phyloP scores from a whole-genome alignment of 257 asterid species.

The Przewalskia tangutica region DNA sequence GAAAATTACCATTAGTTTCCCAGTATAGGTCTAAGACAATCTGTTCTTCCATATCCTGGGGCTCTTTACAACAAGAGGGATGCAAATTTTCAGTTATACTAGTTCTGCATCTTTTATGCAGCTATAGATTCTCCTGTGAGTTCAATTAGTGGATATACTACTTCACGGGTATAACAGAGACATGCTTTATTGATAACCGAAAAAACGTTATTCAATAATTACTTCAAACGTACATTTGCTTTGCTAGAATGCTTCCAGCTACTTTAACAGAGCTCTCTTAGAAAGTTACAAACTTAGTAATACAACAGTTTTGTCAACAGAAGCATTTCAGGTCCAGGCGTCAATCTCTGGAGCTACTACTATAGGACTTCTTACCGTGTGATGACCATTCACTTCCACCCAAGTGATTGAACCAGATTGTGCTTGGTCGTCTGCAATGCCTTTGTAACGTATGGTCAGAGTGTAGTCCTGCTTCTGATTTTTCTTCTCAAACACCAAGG shows the following conservation, averaged over 20 bases:
- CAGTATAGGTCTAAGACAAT: background rate
- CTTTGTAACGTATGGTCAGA: background rate
- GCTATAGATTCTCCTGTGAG: background rate
- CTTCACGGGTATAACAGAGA: background rate
- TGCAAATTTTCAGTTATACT: background rate
- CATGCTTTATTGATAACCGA: background rate
- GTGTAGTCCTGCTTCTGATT: slow-evolving; percentile 6
- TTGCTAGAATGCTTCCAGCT: too few relatives aligned
- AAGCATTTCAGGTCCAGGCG: slow-evolving; percentile 1
- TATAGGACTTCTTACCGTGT: background rate
- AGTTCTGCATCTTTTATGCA: background rate
- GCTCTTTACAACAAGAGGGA: background rate
- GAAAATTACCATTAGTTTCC: background rate
- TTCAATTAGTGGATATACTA: background rate
- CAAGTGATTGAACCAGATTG: slow-evolving; percentile 9
- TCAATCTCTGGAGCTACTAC: slow-evolving; percentile 3
- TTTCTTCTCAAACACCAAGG: slow-evolving; percentile 5
- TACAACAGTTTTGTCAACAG: background rate
- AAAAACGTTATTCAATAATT: too few relatives aligned
- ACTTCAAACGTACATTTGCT: too few relatives aligned
- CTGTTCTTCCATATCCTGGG: background rate
- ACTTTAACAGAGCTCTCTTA: background rate
- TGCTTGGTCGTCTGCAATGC: background rate
- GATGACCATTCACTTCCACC: slow-evolving; percentile 1
- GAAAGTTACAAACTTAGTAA: background rate